Evolutionary conservation across 495 filamentous ascomycete genomes (phyloP).

Genomic region (Friedmanniomyces simplex): DNA sequence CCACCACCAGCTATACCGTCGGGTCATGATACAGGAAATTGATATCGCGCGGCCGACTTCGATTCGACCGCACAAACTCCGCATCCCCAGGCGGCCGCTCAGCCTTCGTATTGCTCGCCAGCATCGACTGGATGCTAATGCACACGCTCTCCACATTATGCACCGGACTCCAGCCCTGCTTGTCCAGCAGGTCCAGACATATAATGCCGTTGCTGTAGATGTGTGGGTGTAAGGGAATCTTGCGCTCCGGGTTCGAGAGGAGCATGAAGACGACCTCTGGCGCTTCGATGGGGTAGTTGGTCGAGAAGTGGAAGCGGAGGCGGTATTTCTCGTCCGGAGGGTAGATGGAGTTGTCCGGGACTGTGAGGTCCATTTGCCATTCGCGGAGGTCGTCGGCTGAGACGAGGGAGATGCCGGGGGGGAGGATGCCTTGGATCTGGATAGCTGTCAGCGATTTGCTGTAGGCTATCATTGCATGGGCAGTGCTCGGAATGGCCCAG

Average conservation of each 20-base stretch:
- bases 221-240: slow-evolving; percentile 90
- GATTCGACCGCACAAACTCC: slow-evolving; percentile 72
- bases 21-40: slow-evolving; percentile 83
- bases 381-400: slow-evolving; percentile 71
- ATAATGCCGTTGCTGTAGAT: slow-evolving; percentile 98
- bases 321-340: slow-evolving; percentile 62
- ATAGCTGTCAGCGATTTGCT: background rate
- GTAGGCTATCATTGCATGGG: background rate
- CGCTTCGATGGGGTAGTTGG: slow-evolving; percentile 85
- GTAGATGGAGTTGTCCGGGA: slow-evolving; percentile 87
- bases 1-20: slow-evolving; percentile 45
- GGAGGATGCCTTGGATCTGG: slow-evolving; percentile 30
- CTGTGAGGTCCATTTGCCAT: slow-evolving; percentile 88
- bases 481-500: background rate
- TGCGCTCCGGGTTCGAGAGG: slow-evolving; percentile 37
- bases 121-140: slow-evolving; percentile 97
- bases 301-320: slow-evolving; percentile 74
- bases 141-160: slow-evolving; percentile 95
- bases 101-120: slow-evolving; percentile 85
- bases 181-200: slow-evolving; percentile 85
- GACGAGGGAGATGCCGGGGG: slow-evolving; percentile 65
- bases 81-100: slow-evolving; percentile 68
- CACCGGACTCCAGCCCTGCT: slow-evolving; percentile 85
- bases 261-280: slow-evolving; percentile 85
- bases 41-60: slow-evolving; percentile 68